Evolutionary conservation across 2,329 filamentous ascomycete genomes (phyloP).

Genomic region (Fusarium sp.): DNA sequence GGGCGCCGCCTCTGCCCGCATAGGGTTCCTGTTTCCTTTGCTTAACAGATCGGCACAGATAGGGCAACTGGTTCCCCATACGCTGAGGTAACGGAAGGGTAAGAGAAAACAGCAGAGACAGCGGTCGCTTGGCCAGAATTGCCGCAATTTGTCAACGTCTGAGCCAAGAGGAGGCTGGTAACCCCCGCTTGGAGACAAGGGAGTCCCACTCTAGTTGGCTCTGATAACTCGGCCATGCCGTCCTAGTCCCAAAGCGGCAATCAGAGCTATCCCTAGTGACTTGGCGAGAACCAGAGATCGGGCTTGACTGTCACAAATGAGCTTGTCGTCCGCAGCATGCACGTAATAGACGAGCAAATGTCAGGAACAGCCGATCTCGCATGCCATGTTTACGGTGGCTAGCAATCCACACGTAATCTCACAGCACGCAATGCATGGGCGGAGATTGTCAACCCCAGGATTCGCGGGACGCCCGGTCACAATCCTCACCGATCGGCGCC

Average conservation of each 20-base stretch:
- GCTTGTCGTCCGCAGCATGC: not conserved
- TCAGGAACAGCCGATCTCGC: slow-evolving; percentile 6
- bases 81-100: slow-evolving; percentile 32
- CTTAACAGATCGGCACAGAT: slow-evolving; percentile 7
- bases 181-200: slow-evolving; percentile 17
- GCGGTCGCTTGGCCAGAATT: not conserved
- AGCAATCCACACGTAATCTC: not conserved
- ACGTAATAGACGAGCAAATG: not conserved
- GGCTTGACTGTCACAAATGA: not conserved
- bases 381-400: slow-evolving; percentile 8
- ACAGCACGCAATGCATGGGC: slow-evolving; percentile 5
- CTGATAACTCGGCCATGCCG: not conserved
- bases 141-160: slow-evolving; percentile 8
- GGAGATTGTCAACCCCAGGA: not conserved
- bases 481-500: slow-evolving; percentile 22
- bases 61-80: slow-evolving; percentile 10
- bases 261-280: not conserved
- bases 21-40: not conserved
- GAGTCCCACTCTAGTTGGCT: not conserved
- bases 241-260: slow-evolving; percentile 11
- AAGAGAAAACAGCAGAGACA: slow-evolving; percentile 12
- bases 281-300: slow-evolving; percentile 9
- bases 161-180: slow-evolving; percentile 20
- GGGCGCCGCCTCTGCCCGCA: not conserved
- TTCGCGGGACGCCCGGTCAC: slow-evolving; percentile 15